Base-by-base conservation (phyloP, 2,329 filamentous ascomycete species). In the Chaetoscypha palmicola region DNA sequence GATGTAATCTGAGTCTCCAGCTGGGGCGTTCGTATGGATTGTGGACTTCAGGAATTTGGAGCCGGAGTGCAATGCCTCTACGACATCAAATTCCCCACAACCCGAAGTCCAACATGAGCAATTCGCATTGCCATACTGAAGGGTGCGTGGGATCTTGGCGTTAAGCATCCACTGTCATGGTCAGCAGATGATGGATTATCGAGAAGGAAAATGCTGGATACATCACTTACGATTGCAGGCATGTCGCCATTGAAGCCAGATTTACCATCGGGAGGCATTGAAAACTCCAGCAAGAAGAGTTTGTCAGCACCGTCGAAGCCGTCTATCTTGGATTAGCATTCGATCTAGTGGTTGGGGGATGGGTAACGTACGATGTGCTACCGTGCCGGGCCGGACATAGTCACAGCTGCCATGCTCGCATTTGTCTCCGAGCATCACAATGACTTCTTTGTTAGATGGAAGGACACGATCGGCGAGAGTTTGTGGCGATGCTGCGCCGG, bases 71-170 rank as follows among this genome's bases (percentile, higher is more conserved):
- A 90, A 75, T 19, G 86, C 72, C 66, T 90, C 86, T 57, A 83
- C 80, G 42, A 89, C 71, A 58, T 91, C 86, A 49, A 84, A 76
- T 66, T 91, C 85, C 55, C 84, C 85, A 60, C 85, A 89, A 34
- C 78, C 79, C 57, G 59, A 70, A 10, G 64, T 64, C 83, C 83
- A 89, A 71, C 86, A 90, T 47, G 77, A 84, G 70, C 85, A 90
- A 2, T 66, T 63, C 5, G 67, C 61, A 37, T 68, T 66, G 50
- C 72, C 72, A 66, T 89, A 89, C 62, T 89, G 83, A 4, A 74
- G 67, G 4, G 81, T 80, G 48, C 79, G 79, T 20, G 83, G 78
- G 49, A 90, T 86, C 48, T 77, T 72, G 14, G 77, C 79, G 65
- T 90, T 90, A 48, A 90, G 74, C 38, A 82, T 68, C 86, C 86